These are phyloP conservation scores for Hansenula lynferdii DNA, from an alignment of 1,139 yeast genomes.

Conservation along the genomic window DNA sequence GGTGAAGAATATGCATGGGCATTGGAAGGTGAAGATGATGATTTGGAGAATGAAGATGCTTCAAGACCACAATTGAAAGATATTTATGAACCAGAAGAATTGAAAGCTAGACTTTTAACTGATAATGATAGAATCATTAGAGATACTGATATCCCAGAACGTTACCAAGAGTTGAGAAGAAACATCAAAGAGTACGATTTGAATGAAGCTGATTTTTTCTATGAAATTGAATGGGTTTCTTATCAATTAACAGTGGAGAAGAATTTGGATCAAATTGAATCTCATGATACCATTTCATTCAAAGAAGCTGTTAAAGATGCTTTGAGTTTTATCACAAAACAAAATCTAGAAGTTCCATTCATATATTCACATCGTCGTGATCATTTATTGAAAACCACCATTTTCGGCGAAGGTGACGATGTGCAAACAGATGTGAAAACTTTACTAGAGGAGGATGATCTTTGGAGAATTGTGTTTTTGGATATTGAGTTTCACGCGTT, in stretches of 20 bases:
- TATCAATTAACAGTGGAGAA: constrained; percentile 53
- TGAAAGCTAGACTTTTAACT: constrained; percentile 85
- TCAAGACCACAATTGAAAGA: constrained; percentile 70
- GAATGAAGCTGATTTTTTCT: constrained; percentile 59
- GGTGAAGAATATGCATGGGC: constrained; percentile 99
- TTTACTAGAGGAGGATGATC: constrained; percentile 71
- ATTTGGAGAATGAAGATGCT: constrained; percentile 36
- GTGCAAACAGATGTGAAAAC: constrained; percentile 51
- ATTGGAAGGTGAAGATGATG: constrained; percentile 79
- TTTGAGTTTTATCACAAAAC: constrained; percentile 73
- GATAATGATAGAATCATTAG: constrained; percentile 89
- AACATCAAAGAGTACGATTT: constrained; percentile 62
- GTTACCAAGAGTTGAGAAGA: constrained; percentile 74
- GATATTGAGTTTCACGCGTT: constrained; percentile 89
- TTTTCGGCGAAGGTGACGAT: constrained; percentile 44
- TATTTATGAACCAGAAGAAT: constrained; percentile 91
- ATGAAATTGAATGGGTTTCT: constrained; percentile 78
- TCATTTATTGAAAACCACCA: constrained; percentile 55
- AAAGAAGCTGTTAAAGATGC: constrained; percentile 69
- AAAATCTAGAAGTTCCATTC: constrained; percentile 89
- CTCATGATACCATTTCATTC: constrained; percentile 54
- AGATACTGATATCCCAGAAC: constrained; percentile 85
- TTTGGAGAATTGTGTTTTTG: constrained; percentile 85
- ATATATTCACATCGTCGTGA: constrained; percentile 96
- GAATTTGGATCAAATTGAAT: constrained; percentile 29